phyloP scores from a whole-genome alignment of 2,329 filamentous ascomycete species.

The Penicillium hordei region DNA sequence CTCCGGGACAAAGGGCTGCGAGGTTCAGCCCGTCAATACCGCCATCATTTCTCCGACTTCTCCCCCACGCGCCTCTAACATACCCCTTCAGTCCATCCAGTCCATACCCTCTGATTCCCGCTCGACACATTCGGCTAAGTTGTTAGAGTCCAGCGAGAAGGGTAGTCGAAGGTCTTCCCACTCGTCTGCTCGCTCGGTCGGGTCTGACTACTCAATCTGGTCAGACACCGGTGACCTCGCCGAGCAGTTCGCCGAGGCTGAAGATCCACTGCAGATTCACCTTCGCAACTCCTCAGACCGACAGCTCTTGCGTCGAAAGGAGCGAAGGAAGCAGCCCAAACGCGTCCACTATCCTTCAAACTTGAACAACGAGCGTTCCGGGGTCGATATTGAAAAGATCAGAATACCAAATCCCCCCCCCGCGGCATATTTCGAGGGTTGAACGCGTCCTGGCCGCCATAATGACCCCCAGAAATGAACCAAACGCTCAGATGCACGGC shows the following conservation, averaged over 20 bases:
- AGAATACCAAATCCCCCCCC: constrained; percentile 71
- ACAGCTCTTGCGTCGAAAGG: constrained; percentile 52
- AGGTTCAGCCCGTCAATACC: constrained; percentile 71
- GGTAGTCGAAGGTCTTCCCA: constrained; percentile 54
- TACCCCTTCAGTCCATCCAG: constrained; percentile 81
- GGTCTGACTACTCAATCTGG: constrained; percentile 77
- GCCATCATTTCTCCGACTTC: constrained; percentile 79
- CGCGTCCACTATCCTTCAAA: constrained; percentile 67
- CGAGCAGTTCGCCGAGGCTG: constrained; percentile 80
- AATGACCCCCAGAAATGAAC: constrained; percentile 75
- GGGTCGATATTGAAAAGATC: constrained; percentile 54
- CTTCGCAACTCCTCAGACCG: constrained; percentile 60
- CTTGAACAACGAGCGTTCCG: constrained; percentile 44
- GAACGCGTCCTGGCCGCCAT: constrained; percentile 74
- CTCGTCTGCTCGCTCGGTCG: constrained; percentile 52
- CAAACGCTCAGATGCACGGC: constrained; percentile 74
- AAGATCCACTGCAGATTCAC: constrained; percentile 75
- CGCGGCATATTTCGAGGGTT: constrained; percentile 62
- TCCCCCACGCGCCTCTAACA: constrained; percentile 69
- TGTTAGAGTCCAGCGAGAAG: constrained; percentile 47
- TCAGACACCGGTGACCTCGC: constrained; percentile 93
- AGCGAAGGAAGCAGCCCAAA: constrained; percentile 53
- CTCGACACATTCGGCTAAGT: constrained; percentile 29
- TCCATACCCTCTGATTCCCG: constrained; percentile 55
- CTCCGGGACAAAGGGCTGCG: constrained; percentile 59